Conservation (phyloP, 176 grass and related monocot species). For the Otatea glauca region DNA sequence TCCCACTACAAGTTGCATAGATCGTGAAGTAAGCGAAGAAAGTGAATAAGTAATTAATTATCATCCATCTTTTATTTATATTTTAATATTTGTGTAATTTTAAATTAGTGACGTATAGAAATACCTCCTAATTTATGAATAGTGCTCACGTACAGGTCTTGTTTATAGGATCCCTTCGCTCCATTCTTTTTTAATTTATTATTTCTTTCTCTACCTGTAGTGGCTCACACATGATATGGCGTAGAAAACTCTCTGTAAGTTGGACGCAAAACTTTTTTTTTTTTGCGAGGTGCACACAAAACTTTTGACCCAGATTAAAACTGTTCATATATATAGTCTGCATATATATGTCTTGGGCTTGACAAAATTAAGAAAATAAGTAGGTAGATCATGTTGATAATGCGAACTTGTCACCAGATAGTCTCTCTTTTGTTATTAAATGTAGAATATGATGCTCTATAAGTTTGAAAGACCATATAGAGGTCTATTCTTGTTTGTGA, state of each 20-base stretch:
- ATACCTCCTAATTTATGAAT: not conserved
- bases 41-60: too few species aligned
- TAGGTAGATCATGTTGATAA: not conserved
- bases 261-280: not conserved
- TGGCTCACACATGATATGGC: not conserved
- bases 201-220: not conserved
- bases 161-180: not conserved
- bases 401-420: not conserved
- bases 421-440: conserved; percentile 10
- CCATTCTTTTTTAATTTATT: not conserved
- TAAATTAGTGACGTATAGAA: too few species aligned
- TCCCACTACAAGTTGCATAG: too few species aligned
- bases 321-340: not conserved
- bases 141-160: not conserved
- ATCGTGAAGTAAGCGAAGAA: too few species aligned
- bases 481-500: too few species aligned
- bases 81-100: too few species aligned
- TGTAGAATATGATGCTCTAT: not conserved
- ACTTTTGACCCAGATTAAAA: not conserved
- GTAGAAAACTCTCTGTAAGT: not conserved
- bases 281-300: not conserved
- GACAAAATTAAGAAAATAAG: conserved; percentile 5
- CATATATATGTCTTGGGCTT: not conserved
- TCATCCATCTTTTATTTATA: too few species aligned
- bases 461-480: too few species aligned